Base-by-base conservation (phyloP, 257 asterid genomes). In the Penstemon newberryi region DNA sequence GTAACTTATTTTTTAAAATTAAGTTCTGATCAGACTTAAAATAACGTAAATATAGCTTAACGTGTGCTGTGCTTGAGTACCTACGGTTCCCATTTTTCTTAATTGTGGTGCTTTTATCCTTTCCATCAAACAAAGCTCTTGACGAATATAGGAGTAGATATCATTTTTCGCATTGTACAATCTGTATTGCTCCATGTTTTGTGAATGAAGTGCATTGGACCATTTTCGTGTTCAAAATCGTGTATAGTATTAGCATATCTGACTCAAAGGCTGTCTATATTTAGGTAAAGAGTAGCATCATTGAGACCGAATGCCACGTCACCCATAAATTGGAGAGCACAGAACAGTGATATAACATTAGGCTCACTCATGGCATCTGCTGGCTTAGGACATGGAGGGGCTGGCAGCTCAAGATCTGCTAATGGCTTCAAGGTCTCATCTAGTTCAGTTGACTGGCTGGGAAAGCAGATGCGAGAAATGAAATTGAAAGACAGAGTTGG, bases 371-470 rank as follows among this genome's bases (percentile, higher is more conserved):
- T 86, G 91, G 91, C 85, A 68, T 81, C 91, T 58, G 79, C 84
- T 67, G 88, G 91, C 71, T 77, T 83, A 59, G 89, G 89, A 79
- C 82, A 81, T 74, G 91, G 91, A 18, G 91, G 87, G 52, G 91
- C 91, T 77, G 82, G 91, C 70, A 86, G 91, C 79, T 83, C 91
- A 67, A 83, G 87, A 73, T 77, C 89, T 56, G 73, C 80, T 75
- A 83, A 81, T 79, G 89, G 86, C 75, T 85, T 75, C 77, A 85
- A 87, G 70, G 95, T 89, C 72, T 88, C 97, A 60, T 90, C 98
- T 59, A 87, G 89, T 86, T 93, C 98, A 63, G 90, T 90, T 77
- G 98, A 93, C 67, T 90, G 97, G 97, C 86, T 93, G 71, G 98
- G 97, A 66, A 86, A 87, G 79, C 97, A 93, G 83, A 90, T 93